Conservation (phyloP, 1,284 basidiomycete species). For the Sporisorium graminicola region DNA sequence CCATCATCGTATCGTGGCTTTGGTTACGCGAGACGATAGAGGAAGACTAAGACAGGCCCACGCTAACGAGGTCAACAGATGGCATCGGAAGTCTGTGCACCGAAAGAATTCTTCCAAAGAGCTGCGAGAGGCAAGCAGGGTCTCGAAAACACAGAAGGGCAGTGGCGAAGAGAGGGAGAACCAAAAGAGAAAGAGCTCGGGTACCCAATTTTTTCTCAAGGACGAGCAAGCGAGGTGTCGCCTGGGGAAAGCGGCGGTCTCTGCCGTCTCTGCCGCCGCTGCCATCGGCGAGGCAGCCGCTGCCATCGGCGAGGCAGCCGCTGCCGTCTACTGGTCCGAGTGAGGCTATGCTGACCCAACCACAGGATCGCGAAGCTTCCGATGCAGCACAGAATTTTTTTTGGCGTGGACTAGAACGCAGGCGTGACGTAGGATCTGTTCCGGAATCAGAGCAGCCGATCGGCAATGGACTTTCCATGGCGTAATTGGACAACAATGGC, state of each 20-base stretch:
- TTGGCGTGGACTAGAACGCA: not conserved
- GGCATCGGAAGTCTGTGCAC: conserved; percentile 41
- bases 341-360: not conserved
- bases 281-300: conserved; percentile 18
- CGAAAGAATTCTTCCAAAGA: conserved; percentile 12
- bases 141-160: not conserved
- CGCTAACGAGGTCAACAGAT: conserved; percentile 1
- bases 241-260: too few species aligned
- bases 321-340: not conserved
- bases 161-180: not conserved
- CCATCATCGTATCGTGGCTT: conserved; percentile 1
- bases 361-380: too few species aligned
- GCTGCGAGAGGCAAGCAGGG: not conserved
- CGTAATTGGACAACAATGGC: not conserved
- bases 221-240: not conserved
- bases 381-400: too few species aligned
- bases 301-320: not conserved
- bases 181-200: conserved; percentile 1
- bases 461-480: not conserved
- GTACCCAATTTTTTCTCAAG: conserved; percentile 8
- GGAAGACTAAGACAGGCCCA: not conserved
- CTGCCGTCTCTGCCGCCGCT: conserved; percentile 21
- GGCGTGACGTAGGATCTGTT: not conserved
- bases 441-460: not conserved
- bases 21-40: conserved; percentile 5